Percentiles rank a stretch among this genome's conserved stretches.
These are phyloP conservation scores for Typha latifolia DNA, from an alignment of 176 grass and related monocot genomes.

Conservation along the genomic window DNA sequence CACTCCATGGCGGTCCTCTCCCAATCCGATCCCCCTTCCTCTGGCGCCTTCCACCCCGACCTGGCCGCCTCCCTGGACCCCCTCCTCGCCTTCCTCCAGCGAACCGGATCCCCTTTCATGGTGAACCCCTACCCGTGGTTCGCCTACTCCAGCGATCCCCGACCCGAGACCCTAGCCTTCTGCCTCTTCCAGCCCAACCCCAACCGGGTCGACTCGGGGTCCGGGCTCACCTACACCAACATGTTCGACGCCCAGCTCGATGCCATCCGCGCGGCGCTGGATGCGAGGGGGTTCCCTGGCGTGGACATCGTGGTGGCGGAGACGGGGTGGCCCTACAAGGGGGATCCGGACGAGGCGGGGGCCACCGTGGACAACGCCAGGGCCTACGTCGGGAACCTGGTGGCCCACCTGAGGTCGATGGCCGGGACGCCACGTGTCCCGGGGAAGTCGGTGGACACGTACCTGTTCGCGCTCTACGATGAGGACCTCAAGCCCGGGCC, in stretches of 20 bases:
- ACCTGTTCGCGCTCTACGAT: conserved; percentile 96
- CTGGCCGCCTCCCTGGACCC: conserved; percentile 45
- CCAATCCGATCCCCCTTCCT: conserved; percentile 78
- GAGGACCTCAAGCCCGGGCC: conserved; percentile 94
- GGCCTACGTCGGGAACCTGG: conserved; percentile 81
- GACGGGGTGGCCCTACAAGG: conserved; percentile 95
- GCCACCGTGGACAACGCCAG: conserved; percentile 71
- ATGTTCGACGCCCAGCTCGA: conserved; percentile 99
- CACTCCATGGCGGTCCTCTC: conserved; percentile 80
- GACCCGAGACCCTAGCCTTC: conserved; percentile 85
- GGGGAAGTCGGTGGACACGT: conserved; percentile 77
- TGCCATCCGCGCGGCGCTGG: conserved; percentile 63
- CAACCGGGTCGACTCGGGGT: conserved; percentile 57
- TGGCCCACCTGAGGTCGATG: conserved; percentile 59
- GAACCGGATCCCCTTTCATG: conserved; percentile 75
- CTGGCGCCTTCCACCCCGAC: conserved; percentile 59
- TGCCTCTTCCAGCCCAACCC: conserved; percentile 93
- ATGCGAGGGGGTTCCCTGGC: conserved; percentile 46
- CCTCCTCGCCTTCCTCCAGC: conserved; percentile 72
- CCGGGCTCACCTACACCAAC: conserved; percentile 78
- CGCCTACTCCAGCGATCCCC: conserved; percentile 71
- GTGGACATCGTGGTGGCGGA: conserved; percentile 90
- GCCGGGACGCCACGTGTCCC: conserved; percentile 69
- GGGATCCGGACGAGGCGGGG: conserved; percentile 56
- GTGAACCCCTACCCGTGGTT: conserved; percentile 98